Percentiles rank a stretch among this genome's conserved stretches.
phyloP scores from a whole-genome alignment of 2,329 filamentous ascomycete species.

The Paecilomyces variotii region DNA sequence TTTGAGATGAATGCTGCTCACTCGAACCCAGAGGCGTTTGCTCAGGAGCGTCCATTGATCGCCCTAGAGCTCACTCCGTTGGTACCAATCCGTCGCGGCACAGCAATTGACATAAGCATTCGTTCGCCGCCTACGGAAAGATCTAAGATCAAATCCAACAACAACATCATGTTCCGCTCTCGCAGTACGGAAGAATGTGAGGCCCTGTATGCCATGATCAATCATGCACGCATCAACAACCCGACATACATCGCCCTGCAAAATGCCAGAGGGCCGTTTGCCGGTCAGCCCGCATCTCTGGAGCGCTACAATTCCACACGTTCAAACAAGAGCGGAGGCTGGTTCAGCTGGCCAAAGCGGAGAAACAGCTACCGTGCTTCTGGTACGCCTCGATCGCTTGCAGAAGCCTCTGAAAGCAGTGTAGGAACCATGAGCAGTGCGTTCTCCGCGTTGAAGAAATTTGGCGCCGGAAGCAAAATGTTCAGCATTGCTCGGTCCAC shows the following conservation, averaged over 20 bases:
- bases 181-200: slow-evolving; percentile 69
- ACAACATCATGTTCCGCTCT: slow-evolving; percentile 87
- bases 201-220: slow-evolving; percentile 75
- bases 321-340: slow-evolving; percentile 29
- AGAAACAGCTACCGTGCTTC: slow-evolving; percentile 51
- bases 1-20: slow-evolving; percentile 48
- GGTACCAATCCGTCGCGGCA: slow-evolving; percentile 83
- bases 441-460: slow-evolving; percentile 67
- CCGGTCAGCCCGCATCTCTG: slow-evolving; percentile 45
- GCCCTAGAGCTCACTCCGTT: slow-evolving; percentile 84
- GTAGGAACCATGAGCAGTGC: slow-evolving; percentile 70
- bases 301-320: slow-evolving; percentile 43
- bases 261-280: slow-evolving; percentile 56
- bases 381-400: slow-evolving; percentile 47
- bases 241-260: slow-evolving; percentile 76
- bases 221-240: slow-evolving; percentile 84
- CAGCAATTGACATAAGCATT: slow-evolving; percentile 86
- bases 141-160: slow-evolving; percentile 60
- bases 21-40: slow-evolving; percentile 17
- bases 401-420: slow-evolving; percentile 63
- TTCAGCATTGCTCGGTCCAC: slow-evolving; percentile 82
- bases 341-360: slow-evolving; percentile 45
- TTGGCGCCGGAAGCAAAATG: slow-evolving; percentile 62
- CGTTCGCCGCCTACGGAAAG: slow-evolving; percentile 72
- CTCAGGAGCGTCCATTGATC: slow-evolving; percentile 42